Evolutionary conservation across 2,329 filamentous ascomycete species (phyloP).

Genomic region (Botrytis medusae): DNA sequence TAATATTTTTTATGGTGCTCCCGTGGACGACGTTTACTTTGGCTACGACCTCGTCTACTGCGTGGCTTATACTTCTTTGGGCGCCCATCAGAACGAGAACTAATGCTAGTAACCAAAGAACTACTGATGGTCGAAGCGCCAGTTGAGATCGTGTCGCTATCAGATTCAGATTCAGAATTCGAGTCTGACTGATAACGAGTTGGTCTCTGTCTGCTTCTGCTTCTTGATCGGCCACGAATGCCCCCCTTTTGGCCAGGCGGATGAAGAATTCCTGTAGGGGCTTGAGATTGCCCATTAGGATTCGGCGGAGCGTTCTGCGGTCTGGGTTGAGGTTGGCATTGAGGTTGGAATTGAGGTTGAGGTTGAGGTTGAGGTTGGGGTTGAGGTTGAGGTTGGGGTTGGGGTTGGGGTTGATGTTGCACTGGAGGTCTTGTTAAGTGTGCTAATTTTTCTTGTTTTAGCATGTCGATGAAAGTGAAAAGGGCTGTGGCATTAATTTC

Average conservation of each 20-base stretch:
- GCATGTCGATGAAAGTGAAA: conserved; percentile 29
- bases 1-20: conserved; percentile 29
- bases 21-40: conserved; percentile 28
- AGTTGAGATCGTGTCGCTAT: conserved; percentile 23
- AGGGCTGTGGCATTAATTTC: conserved; percentile 29
- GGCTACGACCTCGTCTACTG: conserved; percentile 27
- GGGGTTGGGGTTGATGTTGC: conserved; percentile 7
- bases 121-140: conserved; percentile 21
- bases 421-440: conserved; percentile 24
- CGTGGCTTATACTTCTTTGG: conserved; percentile 17
- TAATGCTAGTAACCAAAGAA: conserved; percentile 26
- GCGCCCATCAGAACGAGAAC: conserved; percentile 24
- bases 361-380: background rate
- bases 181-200: conserved; percentile 22
- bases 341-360: conserved; percentile 10
- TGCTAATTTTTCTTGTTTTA: conserved; percentile 23
- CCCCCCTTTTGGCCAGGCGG: background rate
- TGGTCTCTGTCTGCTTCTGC: background rate
- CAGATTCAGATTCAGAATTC: conserved; percentile 22
- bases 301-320: conserved; percentile 12
- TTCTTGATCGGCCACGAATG: conserved; percentile 1
- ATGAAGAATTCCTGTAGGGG: background rate
- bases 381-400: conserved; percentile 19
- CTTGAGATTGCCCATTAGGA: conserved; percentile 3
- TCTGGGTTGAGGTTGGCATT: background rate